Base-by-base conservation (phyloP, 371 early-diverging fungal species). In the Mucor lusitanicus region DNA sequence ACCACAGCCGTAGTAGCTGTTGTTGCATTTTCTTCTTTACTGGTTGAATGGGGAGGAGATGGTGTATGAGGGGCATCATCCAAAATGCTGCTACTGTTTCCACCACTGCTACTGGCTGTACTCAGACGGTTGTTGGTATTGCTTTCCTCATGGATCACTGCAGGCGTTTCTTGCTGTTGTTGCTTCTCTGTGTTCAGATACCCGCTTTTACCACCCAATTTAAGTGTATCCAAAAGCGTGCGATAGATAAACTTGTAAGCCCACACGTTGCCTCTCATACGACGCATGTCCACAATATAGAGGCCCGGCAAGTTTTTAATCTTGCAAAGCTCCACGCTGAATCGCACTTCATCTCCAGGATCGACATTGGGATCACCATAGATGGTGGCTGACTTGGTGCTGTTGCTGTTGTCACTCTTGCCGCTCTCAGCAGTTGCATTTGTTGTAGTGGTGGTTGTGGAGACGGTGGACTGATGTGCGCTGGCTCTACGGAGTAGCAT, bases 311-410 rank as follows among this genome's bases (percentile, higher is more conserved):
- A 74, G 75, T 95, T 95, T 78, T 94, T 93, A 75, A 97, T 90
- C 68, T 87, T 89, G 80, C 95, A 94, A 37, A 97, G 68, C 78
- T 96, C 95, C 15, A 97, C 88, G 44, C 90, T 87, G 78, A 96
- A 90, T 17, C 92, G 85, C 15, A 94, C 87, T 76, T 93, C 94
- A 39, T 91, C 93, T 28, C 92, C 92, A 5, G 89, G 83, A 76
- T 96, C 97, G 40, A 94, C 91, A 8, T 87, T 82, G 9, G 92
- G 87, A 64, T 98, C 94, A 42, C 99, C 99, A 73, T 99, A 98
- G 63, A 95, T 91, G 17, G 67, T 61, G 11, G 60, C 21, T 17
- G 23, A 15, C 19, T 44, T 39, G 13, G 4, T 23, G 23, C 9
- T 6, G 8, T 7, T 33, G 33, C 7, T 8, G 7, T 8, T 33